Base-by-base conservation (phyloP, 1,284 basidiomycete genomes). In the Ceratorhiza oryzae-sativae region DNA sequence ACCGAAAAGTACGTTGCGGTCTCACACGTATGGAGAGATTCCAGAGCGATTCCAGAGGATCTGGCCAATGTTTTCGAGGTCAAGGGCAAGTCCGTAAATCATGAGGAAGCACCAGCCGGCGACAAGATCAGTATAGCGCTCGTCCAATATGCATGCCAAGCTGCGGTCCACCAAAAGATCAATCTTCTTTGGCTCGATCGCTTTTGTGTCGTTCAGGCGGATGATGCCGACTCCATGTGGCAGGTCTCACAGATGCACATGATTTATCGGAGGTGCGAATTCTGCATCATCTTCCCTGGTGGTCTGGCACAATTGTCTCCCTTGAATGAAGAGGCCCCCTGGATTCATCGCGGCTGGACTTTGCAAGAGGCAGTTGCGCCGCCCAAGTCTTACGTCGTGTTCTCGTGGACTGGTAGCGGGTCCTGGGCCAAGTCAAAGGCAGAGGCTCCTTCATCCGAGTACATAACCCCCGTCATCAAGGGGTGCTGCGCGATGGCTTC, bases 271-370 rank as follows among this genome's bases (percentile, higher is more conserved):
- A 4, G 5, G 3, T 5, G 55, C 25, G 55, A 25, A 3, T 2
- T 34, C 15, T 56, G 55, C n/a, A 34, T 56, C n/a, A 32, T 56
- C 34, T 2, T 39, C n/a, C 55, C 55, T 10, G 30, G 30, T 15
- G 55, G 55, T 6, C 34, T 56, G 2, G 10, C 8, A 15, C 55
- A 27, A 3, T 20, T 56, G 4, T 8, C n/a, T 3, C 8, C 27
- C n/a, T 32, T 56, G 10, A 20, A 56, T 20, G 27, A 56, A 27
- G 55, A 56, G 55, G 36, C 27, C 27, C 5, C 6, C 10, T 61
- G 59, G 59, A 61, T 61, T 9, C 34, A 42, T 25, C 59, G 59
- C 12, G 59, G 41, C 10, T 61, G 59, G 59, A 61, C 59, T 61
- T n/a, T 61, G 15, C 59, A 61, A 32, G 59, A 61, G 39, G 59